A percentile compares a stretch with the other conserved stretches of the same genome.
These are phyloP conservation scores for Asparagopsis taxiformis DNA, from an alignment of 31 red algal genomes.

Conservation along the genomic window DNA sequence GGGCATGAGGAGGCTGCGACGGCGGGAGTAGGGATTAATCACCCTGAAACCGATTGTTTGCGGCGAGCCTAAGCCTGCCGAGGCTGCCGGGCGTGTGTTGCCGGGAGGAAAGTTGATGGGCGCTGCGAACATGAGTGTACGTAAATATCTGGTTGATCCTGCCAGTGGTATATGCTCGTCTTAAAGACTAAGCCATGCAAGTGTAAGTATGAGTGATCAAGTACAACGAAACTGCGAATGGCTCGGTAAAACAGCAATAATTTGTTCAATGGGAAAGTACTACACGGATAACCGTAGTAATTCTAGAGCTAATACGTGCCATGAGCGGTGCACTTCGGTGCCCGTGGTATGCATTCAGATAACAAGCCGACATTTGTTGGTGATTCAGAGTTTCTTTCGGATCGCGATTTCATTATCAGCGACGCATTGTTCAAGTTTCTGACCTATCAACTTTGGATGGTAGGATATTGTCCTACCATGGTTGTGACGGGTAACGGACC, in stretches of 20 bases:
- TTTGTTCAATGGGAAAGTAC: slow-evolving; percentile 75
- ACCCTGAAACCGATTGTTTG: too few species aligned
- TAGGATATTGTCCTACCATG: slow-evolving; percentile 68
- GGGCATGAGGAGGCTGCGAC: too few species aligned
- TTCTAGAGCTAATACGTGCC: slow-evolving; percentile 88
- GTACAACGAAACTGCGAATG: slow-evolving; percentile 81
- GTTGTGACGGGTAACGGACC: slow-evolving; percentile 80
- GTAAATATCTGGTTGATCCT: slow-evolving; percentile 46
- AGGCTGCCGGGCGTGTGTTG: too few species aligned
- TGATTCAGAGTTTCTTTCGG: slow-evolving; percentile 25
- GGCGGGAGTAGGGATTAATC: too few species aligned
- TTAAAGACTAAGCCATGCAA: slow-evolving; percentile 63
- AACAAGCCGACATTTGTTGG: slow-evolving; percentile 26
- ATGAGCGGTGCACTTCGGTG: neutral
- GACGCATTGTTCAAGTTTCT: slow-evolving; percentile 70
- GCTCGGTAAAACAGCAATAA: slow-evolving; percentile 96
- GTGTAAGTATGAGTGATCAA: slow-evolving; percentile 76
- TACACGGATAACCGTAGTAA: slow-evolving; percentile 62
- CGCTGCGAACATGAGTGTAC: too few species aligned
- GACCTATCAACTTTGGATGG: slow-evolving; percentile 77
- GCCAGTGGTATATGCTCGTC: slow-evolving; percentile 55
- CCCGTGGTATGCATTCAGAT: slow-evolving; percentile 17
- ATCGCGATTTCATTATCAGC: slow-evolving; percentile 7
- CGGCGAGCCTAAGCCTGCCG: too few species aligned
- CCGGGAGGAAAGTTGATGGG: too few species aligned